Evolutionary conservation across 2,329 filamentous ascomycete species (phyloP), one percentile per base, ranked within the genome.

Genomic region (Clonostachys sp.): DNA sequence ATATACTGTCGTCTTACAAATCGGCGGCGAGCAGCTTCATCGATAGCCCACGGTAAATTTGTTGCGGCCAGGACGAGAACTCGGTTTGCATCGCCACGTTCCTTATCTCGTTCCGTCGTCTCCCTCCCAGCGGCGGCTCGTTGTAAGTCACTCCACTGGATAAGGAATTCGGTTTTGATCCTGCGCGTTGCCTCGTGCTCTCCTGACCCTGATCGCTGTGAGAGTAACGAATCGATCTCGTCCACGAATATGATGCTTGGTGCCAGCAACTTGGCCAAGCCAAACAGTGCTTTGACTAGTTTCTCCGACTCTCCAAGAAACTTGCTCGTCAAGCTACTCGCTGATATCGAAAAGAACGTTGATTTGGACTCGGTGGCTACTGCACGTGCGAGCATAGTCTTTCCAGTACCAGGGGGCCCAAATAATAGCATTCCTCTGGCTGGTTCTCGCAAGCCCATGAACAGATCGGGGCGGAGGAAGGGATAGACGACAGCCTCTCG

Each of bases 191-290:
- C 90, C 67, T 99, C 94, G 57, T 97, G 89, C 60, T 97, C 94
- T 2, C 89, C 86, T 4, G 85, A 85, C 0, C 89, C 89, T 7
- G 87, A 88, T 45, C 94, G 78, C 14, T 91, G 83, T 1, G 91
- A 95, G 1, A 99, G 77, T 1, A 99, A 72, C 1, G 91, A 96
- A 64, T 99, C 94, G 52, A 99, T 99, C 63, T 99, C 94, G 59
- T 99, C 94, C 5, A 99, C 91, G 57, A 99, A 99, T 49, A 99
- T 97, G 62, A 99, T 97, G 51, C 88, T 94, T 0, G 94, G 94
- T 0, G 94, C 91, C 41, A 97, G 77, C 35, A 83, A 77, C 63
- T 95, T 95, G 6, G 94, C 91, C n/a, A 97, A 72, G 1, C 83
- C 81, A 63, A 99, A 99, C 0, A 99, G 74, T 5, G 94, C 94